These are phyloP conservation scores for Aureoboletus auriporus DNA, from an alignment of 768 basidiomycete species.

Conservation along the genomic window DNA sequence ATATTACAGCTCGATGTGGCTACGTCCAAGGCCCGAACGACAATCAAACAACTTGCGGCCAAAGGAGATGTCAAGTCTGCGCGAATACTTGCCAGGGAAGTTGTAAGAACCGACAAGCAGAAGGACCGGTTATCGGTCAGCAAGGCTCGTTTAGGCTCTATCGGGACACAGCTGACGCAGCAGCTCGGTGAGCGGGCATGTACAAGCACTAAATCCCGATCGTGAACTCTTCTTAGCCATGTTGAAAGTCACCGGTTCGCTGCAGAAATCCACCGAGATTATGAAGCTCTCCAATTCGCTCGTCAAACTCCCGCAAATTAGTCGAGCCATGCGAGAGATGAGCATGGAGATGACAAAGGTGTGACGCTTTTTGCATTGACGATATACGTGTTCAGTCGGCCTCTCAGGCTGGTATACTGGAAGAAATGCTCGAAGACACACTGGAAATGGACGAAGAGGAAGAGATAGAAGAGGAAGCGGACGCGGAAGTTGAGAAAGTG, in stretches of 20 bases:
- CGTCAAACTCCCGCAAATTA: constrained; percentile 88
- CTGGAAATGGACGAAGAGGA: constrained; percentile 92
- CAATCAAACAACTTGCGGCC: constrained; percentile 84
- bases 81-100: constrained; percentile 85
- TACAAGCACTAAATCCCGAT: background rate
- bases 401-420: constrained; percentile 90
- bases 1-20: constrained; percentile 69
- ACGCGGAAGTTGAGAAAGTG: constrained; percentile 95
- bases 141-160: constrained; percentile 90
- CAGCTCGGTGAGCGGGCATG: constrained; percentile 71
- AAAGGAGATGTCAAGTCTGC: constrained; percentile 94
- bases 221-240: constrained; percentile 55
- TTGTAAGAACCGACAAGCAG: constrained; percentile 94
- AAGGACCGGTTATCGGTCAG: constrained; percentile 87
- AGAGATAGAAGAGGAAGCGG: constrained; percentile 93
- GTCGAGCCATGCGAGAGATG: constrained; percentile 94
- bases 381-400: constrained; percentile 3
- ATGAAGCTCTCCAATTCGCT: constrained; percentile 97
- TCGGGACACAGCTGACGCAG: constrained; percentile 83
- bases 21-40: constrained; percentile 69
- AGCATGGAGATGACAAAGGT: constrained; percentile 99
- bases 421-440: constrained; percentile 96
- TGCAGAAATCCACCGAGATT: constrained; percentile 97
- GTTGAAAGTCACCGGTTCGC: constrained; percentile 94
- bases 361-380: constrained; percentile 11